phyloP scores from a whole-genome alignment of 2,329 filamentous ascomycete species.

The Cercospora berteroae region DNA sequence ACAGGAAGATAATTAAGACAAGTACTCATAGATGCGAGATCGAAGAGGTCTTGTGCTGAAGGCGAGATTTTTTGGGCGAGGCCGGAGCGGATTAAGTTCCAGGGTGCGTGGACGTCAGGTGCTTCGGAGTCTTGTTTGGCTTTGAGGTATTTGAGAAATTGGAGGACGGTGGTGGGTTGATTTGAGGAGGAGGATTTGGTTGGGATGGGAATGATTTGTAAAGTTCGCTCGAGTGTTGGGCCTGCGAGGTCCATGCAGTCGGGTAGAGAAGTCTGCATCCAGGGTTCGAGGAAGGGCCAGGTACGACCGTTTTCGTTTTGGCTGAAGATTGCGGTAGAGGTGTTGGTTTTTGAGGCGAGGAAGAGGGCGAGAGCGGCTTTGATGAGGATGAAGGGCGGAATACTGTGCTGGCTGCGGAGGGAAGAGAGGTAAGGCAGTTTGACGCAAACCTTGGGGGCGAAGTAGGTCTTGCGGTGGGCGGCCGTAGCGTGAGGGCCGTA shows the following conservation, averaged over 20 bases:
- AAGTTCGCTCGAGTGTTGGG: neutral
- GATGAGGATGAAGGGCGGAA: slow-evolving; percentile 1
- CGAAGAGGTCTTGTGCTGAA: neutral
- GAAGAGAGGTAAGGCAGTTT: neutral
- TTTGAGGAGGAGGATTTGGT: neutral
- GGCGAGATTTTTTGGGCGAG: neutral
- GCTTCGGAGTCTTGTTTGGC: slow-evolving; percentile 5
- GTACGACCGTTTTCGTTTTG: neutral
- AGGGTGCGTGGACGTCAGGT: neutral
- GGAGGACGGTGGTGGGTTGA: neutral
- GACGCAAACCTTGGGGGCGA: neutral
- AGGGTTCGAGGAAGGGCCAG: slow-evolving; percentile 3
- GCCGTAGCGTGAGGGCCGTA: neutral
- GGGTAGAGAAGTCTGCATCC: slow-evolving; percentile 5
- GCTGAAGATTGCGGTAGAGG: neutral
- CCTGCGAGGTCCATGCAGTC: slow-evolving; percentile 10
- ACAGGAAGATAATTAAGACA: slow-evolving; percentile 5
- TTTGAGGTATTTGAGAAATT: neutral
- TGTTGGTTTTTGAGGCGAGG: neutral
- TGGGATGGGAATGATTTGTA: neutral
- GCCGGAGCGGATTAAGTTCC: neutral
- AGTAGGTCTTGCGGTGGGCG: neutral
- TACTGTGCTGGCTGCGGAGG: neutral
- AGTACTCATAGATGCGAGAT: neutral
- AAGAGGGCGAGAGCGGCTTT: neutral